Evolutionary conservation across 768 basidiomycete genomes (phyloP).

Genomic region (Leccinum pellstonianum): DNA sequence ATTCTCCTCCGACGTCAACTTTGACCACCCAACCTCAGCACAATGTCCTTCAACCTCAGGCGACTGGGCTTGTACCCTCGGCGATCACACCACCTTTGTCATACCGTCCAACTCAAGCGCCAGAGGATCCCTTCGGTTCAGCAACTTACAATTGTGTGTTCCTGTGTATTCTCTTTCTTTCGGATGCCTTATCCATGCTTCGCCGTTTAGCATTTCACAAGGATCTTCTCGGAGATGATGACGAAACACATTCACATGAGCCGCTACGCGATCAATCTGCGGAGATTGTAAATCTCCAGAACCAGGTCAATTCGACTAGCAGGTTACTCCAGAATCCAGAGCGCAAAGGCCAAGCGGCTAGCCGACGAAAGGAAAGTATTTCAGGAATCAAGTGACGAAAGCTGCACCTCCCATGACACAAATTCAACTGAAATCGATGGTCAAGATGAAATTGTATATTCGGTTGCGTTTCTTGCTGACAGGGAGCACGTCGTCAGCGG

Average conservation of each 20-base stretch:
- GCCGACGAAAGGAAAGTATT: background rate
- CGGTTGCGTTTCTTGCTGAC: background rate
- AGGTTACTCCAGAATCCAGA: conserved; percentile 52
- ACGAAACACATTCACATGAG: conserved; percentile 44
- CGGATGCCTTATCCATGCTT: conserved; percentile 8
- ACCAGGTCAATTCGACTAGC: conserved; percentile 80
- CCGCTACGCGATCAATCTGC: conserved; percentile 71
- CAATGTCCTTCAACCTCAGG: conserved; percentile 35
- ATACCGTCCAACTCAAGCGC: conserved; percentile 18
- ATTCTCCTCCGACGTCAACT: conserved; percentile 44
- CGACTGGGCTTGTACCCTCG: conserved; percentile 34
- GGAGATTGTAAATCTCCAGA: conserved; percentile 85
- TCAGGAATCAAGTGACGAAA: background rate
- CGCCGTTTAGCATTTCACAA: conserved; percentile 26
- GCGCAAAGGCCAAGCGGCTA: conserved; percentile 59
- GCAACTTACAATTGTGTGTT: conserved; percentile 21
- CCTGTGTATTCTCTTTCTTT: background rate
- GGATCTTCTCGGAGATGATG: conserved; percentile 76
- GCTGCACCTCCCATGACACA: no score
- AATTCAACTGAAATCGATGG: background rate
- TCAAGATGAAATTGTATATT: background rate
- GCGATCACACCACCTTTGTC: conserved; percentile 30
- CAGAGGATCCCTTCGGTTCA: conserved; percentile 53
- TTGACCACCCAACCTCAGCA: conserved; percentile 36
- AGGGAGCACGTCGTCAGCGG: background rate